Evolutionary conservation across 495 filamentous ascomycete species (phyloP), one percentile per base, ranked within the genome.

Genomic region (Penicillium macrosclerotiorum): DNA sequence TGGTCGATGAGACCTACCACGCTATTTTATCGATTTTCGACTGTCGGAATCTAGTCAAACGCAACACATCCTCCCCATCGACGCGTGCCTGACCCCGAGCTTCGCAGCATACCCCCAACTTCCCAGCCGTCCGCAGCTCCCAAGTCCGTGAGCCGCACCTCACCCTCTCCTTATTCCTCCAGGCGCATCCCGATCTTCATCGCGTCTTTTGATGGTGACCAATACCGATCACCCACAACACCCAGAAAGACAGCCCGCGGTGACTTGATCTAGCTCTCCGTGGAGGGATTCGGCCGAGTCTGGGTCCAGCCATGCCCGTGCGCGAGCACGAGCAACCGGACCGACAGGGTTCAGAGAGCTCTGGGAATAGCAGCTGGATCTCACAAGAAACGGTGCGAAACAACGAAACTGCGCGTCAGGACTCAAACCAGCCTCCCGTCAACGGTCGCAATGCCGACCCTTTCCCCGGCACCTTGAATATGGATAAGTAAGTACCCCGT

Each of bases 321-420:
- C 63, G 52, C 14, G 65, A 63, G 32, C 58, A 55, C 25, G 58
- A 68, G 22, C 56, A 52, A 51, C 36, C 60, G 20, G 62, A 66
- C 47, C 61, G 72, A 33, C 67, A 73, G 59, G 73, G 63, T 44
- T 73, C 73, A 8, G 71, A 62, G 41, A 72, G 68, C 62, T 68
- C 72, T 20, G 70, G 62, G 23, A 62, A 58, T 29, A 56, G 62
- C 34, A 73, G 71, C 51, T 71, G 60, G 47, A 50, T 63, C 20
- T 71, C 73, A n/a, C 71, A 77, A 37, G 71, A 72, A 22, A 77
- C 68, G 4, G 57, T 77, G 19, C 70, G 58, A 45, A 68, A 72
- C 25, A 52, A 52, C 33, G 60, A 62, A 17, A 43, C 26, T 23
- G 47, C 54, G 27, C 49, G 49, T 38, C 55, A 45, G 44, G 46